Evolutionary conservation across 2,329 filamentous ascomycete species (phyloP).

Genomic region (Aspergillus sp.): DNA sequence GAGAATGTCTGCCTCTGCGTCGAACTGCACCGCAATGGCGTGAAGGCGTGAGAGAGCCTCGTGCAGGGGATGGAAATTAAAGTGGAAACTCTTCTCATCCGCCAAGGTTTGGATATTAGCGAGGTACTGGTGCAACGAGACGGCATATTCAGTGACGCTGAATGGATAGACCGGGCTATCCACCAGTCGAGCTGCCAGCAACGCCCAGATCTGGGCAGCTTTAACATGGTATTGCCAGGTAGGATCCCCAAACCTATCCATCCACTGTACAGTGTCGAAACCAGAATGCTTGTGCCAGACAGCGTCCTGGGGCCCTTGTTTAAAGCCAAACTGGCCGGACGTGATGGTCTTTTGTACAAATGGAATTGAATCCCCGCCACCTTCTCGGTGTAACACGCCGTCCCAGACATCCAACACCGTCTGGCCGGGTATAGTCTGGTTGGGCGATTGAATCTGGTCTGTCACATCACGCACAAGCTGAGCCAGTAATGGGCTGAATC

Average conservation of each 20-base stretch:
- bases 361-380: constrained; percentile 62
- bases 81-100: background rate
- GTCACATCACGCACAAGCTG: background rate
- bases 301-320: constrained; percentile 28
- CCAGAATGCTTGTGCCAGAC: constrained; percentile 68
- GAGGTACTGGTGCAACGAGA: background rate
- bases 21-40: background rate
- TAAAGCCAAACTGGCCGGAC: constrained; percentile 56
- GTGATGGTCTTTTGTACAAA: constrained; percentile 61
- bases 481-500: constrained; percentile 17
- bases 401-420: constrained; percentile 61
- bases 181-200: constrained; percentile 53
- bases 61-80: background rate
- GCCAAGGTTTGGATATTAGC: background rate
- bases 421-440: constrained; percentile 60
- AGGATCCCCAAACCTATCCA: constrained; percentile 64
- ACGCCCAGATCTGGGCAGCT: constrained; percentile 57
- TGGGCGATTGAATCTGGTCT: constrained; percentile 35
- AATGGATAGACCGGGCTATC: constrained; percentile 56
- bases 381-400: constrained; percentile 55
- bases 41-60: background rate
- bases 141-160: constrained; percentile 39
- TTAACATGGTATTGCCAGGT: constrained; percentile 51
- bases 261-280: constrained; percentile 73
- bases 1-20: background rate